Base-by-base conservation (phyloP, 805 yeast species). In the Brettanomyces anomalus region DNA sequence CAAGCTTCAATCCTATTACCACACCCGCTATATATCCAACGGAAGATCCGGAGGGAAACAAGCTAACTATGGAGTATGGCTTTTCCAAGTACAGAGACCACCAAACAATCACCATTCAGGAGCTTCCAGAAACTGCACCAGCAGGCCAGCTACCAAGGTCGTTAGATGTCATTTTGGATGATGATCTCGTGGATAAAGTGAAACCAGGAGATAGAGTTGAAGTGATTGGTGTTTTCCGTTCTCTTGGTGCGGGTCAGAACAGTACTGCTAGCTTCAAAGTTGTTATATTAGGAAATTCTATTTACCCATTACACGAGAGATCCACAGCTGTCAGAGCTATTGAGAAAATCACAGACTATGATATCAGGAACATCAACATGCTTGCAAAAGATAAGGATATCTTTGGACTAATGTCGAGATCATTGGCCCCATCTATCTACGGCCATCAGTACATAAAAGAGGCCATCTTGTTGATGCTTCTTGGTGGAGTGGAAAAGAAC, bases 171-270 rank as follows among this genome's bases (percentile, higher is more conserved):
- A 77, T 90, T n/a, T 66, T 93, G 54, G 96, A 90, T 61, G 97
- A 89, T 56, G 98, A 93, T 59, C 71, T 93, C 49, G 97, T 93
- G 3, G 98, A 93, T 60, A 68, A 65, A 43, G 83, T 85, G 38
- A 93, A 93, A 60, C 97, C 98, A 0, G 98, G 98, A 54, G 98
- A 93, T 61, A 76, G 98, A 58, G 80, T 89, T 30, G 96, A 89
- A 65, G 68, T 90, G 36, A 93, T 93, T 10, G 98, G 98, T 48
- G 93, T 90, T 15, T 93, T 83, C 65, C 77, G 95, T 53, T 87
- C 97, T 1, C 65, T 90, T 38, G 97, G 97, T 49, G 88, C 87
- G 41, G 81, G 74, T 38, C 77, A 73, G 46, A 69, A 68, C 44
- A 65, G 67, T 39, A 68, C 75, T 37, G 74, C 90, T 10, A 74